Evolutionary conservation across 345 rosid species (phyloP), one percentile per base, ranked within the genome.

Genomic region (Eucalyptus regnans): DNA sequence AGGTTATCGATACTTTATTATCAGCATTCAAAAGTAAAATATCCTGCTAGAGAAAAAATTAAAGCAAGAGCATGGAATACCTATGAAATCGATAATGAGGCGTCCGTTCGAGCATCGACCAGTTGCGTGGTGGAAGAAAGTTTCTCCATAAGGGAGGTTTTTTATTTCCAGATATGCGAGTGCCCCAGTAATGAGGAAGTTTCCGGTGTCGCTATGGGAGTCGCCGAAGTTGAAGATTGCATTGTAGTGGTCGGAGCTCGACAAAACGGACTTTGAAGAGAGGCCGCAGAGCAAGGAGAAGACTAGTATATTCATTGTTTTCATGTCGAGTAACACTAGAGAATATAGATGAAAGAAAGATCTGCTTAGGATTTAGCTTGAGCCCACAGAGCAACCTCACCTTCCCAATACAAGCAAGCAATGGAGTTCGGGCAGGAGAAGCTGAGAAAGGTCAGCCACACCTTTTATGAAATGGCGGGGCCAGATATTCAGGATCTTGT

Each of bases 111-210:
- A 33, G 25, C 13, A 71, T 33, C 81, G 92, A 13, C 96, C 96
- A 7, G 96, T 94, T 54, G 96, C 68, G 27, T 37, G 95, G 56
- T 89, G 88, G 43, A 95, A 95, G 88, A 93, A 95, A 56, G 96
- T 95, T 91, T 91, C 84, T 1, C 96, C 96, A 7, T 94, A 95
- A 2, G 96, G 97, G 48, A 83, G 93, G 88, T 90, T 91, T 48
- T 90, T 93, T 5, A 71, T 9, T 3, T 4, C 44, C 0, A 25
- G 81, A 71, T 17, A 33, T 18, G 81, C 4, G 0, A 33, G 3
- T 18, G 81, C 81, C 44, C 81, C 43, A 12, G 81, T 8, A 71
- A 71, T 10, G 81, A 71, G 81, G 44, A 31, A 33, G 44, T 71
- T 71, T 68, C 81, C 25, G 23, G 44, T 71, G 81, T 71, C 81